Base-by-base conservation (phyloP, 2,329 filamentous ascomycete species). In the Aspergillus calidoustus region DNA sequence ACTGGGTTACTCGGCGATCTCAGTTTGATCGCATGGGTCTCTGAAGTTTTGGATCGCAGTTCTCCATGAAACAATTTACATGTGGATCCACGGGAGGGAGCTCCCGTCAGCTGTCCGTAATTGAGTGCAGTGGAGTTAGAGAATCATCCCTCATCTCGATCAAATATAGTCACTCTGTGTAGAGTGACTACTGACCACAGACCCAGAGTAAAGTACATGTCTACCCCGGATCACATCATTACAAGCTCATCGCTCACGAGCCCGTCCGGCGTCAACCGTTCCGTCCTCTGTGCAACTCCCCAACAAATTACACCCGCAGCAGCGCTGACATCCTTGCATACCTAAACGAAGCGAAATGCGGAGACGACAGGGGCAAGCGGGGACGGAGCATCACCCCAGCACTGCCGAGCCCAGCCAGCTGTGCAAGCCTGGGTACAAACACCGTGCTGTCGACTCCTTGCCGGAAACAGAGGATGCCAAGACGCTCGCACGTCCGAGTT, bases 31-130 rank as follows among this genome's bases (percentile, higher is more conserved):
- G 25, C 30, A 38, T 38, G 34, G 7, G 7, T 38, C 34, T 38
- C 13, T 38, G 34, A 38, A 38, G 34, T 38, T 38, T 11, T 38
- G 34, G 2, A 38, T 38, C 25, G 41, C 13, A 22, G 25, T 44
- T 47, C 30, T 28, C 25, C 23, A 17, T 41, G 28, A 22, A 38
- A 23, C 11, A 56, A 58, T 25, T 54, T 59, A 60, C 53, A 62
- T 57, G 62, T 64, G 59, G 59, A 59, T 54, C 61, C 57, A 57
- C 62, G 62, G 55, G 54, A 64, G 62, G 62, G 59, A 59, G 23
- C 56, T 63, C 57, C 61, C 57, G 61, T 50, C 23, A 38, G 38
- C 46, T 19, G 17, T 57, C 17, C 46, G 13, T 43, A 34, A 53
- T 38, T 38, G 34, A 4, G 34, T 11, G 9, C 34, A 38, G 34